Base-by-base conservation (phyloP, 2,329 filamentous ascomycete species). In the Drechslerella dactyloides region DNA sequence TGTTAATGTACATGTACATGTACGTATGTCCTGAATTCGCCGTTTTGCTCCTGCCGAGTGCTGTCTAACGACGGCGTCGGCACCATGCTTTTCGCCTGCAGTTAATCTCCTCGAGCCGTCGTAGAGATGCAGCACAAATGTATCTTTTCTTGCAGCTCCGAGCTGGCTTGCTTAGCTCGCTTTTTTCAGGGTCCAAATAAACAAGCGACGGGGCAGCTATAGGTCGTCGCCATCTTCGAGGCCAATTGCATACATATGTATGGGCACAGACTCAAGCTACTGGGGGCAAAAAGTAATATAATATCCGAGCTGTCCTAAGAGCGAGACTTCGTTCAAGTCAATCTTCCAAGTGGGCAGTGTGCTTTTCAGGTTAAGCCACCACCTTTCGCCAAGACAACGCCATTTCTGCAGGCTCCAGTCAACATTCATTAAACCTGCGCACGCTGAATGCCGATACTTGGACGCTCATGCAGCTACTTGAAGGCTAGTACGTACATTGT, bases 91-190 rank as follows among this genome's bases (percentile, higher is more conserved):
- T 35, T 56, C 52, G 37, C 57, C 35, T 62, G 53, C 58, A 58
- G 48, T 40, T 63, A 53, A 62, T 56, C 56, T 63, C 65, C 65
- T 57, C 44, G 21, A 37, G 33, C 44, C 53, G 58, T 52, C 58
- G 46, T 52, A 69, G 42, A 53, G 21, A 56, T 69, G 44, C 19
- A 24, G 17, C 27, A 33, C 27, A 8, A 33, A 8, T 33, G 27
- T 33, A 33, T 42, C n/a, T 42, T 42, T 13, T 17, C 37, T 42
- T 17, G 37, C 37, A 42, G 37, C 37, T 42, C 37, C 37, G 37
- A 42, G 37, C 37, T 42, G 4, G 37, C 37, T 42, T 15, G 37
- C n/a, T 42, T 42, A 42, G 37, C 37, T 42, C 37, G 37, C 4
- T 6, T 42, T 4, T 13, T 42, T 13, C 37, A 42, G 37, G 37